Percentiles rank a stretch among this genome's conserved stretches.
Conservation (phyloP, 1,284 basidiomycete species). For the Flammula alnicola region DNA sequence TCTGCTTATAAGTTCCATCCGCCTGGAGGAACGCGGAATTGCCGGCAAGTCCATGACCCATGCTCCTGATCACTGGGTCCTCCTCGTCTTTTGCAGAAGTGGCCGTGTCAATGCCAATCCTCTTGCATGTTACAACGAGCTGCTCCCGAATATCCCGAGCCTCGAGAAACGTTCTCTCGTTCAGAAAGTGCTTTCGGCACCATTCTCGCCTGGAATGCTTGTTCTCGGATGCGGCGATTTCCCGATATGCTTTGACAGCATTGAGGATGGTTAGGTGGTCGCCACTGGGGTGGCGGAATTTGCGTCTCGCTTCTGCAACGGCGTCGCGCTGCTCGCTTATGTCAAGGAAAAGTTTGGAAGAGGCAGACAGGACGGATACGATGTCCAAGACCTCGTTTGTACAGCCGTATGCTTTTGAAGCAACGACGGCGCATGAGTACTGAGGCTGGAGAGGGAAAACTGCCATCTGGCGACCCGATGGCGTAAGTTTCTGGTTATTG, state of each 20-base stretch:
- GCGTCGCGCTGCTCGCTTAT: conserved; percentile 72
- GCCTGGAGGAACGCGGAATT: conserved; percentile 85
- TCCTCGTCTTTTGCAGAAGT: conserved; percentile 43
- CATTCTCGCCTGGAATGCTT: conserved; percentile 67
- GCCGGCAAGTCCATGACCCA: conserved; percentile 78
- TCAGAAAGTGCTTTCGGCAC: conserved; percentile 85
- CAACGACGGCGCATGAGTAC: conserved; percentile 78
- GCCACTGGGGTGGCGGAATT: conserved; percentile 85
- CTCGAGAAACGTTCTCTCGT: conserved; percentile 85
- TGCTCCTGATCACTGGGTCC: conserved; percentile 65
- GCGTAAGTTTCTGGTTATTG: conserved; percentile 64
- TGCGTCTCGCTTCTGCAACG: conserved; percentile 68
- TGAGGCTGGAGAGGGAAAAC: conserved; percentile 84
- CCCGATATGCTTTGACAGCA: conserved; percentile 75
- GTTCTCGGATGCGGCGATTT: conserved; percentile 41
- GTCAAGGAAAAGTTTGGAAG: conserved; percentile 77
- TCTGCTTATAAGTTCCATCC: conserved; percentile 85
- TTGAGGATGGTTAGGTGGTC: conserved; percentile 93
- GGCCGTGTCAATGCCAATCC: conserved; percentile 62
- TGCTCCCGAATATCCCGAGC: conserved; percentile 85
- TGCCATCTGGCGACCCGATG: conserved; percentile 79
- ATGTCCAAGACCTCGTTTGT: conserved; percentile 79
- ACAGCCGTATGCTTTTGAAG: conserved; percentile 74
- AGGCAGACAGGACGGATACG: conserved; percentile 78
- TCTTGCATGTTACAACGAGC: conserved; percentile 69